Evolutionary conservation across 2,329 filamentous ascomycete species (phyloP).

Genomic region (Alternaria brassicae): DNA sequence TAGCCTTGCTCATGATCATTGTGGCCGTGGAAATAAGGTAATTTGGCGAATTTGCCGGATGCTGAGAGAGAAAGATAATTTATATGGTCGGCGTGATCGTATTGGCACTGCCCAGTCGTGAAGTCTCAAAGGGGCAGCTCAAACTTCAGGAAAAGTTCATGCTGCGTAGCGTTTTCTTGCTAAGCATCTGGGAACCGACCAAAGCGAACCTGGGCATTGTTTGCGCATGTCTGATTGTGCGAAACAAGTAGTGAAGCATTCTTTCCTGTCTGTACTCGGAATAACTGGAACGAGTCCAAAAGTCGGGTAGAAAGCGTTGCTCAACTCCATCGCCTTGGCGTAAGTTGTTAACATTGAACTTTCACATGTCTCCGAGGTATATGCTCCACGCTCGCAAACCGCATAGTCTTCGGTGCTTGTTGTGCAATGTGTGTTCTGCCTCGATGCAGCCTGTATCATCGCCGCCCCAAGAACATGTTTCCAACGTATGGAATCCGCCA

Average conservation of each 20-base stretch:
- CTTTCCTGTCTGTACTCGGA: neutral
- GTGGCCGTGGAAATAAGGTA: conserved; percentile 29
- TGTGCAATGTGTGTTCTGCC: too few relatives aligned
- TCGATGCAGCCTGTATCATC: neutral
- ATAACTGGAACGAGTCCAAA: neutral
- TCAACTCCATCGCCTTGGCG: neutral
- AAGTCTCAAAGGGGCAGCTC: conserved; percentile 8
- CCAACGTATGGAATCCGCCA: neutral
- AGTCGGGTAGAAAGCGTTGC: neutral
- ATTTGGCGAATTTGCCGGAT: conserved; percentile 18
- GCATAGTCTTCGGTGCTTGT: too few relatives aligned
- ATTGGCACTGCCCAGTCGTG: conserved; percentile 10
- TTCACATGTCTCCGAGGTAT: too few relatives aligned
- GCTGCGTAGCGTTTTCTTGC: conserved; percentile 8
- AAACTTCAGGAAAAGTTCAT: conserved; percentile 12
- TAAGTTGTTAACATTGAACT: too few relatives aligned
- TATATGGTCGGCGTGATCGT: conserved; percentile 18
- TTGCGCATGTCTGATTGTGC: conserved; percentile 13
- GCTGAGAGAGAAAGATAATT: conserved; percentile 26
- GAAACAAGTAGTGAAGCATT: conserved; percentile 4
- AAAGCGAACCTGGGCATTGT: conserved; percentile 16
- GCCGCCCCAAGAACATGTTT: neutral
- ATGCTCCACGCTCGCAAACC: too few relatives aligned
- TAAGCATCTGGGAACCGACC: conserved; percentile 12
- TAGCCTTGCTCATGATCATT: conserved; percentile 32